phyloP scores from a whole-genome alignment of 495 filamentous ascomycete genomes.

The Trichocladium antarcticum region DNA sequence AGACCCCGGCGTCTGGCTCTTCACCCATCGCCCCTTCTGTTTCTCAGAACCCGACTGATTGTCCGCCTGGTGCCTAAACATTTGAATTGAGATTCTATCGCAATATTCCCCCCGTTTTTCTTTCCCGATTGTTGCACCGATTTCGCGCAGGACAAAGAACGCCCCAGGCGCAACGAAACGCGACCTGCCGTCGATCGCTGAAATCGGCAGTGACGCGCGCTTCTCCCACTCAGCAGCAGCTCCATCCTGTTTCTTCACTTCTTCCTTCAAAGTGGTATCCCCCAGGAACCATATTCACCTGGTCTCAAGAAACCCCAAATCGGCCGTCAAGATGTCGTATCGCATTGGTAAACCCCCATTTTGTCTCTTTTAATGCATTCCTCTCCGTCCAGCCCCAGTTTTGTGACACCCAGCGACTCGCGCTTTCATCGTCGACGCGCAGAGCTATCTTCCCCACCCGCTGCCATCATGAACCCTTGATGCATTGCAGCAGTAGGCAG shows the following conservation, averaged over 20 bases:
- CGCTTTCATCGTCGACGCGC: background rate
- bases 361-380: background rate
- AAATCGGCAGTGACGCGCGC: too few species aligned
- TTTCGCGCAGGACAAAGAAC: background rate
- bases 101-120: background rate
- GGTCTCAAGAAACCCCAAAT: background rate
- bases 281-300: background rate
- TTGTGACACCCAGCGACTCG: background rate
- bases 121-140: background rate
- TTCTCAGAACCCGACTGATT: background rate
- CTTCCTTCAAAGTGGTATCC: too few species aligned
- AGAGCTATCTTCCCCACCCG: too few species aligned
- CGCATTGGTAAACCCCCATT: constrained; percentile 28
- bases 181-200: too few species aligned
- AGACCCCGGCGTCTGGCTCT: background rate
- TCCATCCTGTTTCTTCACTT: background rate
- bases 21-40: background rate
- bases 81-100: too few species aligned
- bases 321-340: constrained; percentile 21
- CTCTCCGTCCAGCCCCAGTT: background rate
- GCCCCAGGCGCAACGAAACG: too few species aligned
- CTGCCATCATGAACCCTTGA: too few species aligned
- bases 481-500: too few species aligned
- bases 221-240: too few species aligned
- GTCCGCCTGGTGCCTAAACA: constrained; percentile 1